Conservation (phyloP, 2,329 filamentous ascomycete genomes). For the Sphaerostilbella broomeana region DNA sequence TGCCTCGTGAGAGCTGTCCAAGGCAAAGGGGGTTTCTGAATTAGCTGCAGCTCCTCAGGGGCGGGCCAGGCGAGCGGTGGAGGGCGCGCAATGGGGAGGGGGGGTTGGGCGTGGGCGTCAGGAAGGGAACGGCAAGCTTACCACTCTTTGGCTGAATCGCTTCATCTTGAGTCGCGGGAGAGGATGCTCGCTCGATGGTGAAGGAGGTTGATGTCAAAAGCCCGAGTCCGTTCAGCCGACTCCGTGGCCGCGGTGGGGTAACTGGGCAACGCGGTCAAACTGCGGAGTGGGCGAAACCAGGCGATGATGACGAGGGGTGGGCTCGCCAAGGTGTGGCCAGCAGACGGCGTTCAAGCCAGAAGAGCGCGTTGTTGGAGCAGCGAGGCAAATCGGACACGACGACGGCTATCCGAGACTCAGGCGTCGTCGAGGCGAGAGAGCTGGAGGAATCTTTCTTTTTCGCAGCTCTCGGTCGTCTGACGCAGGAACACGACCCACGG, state of each 20-base stretch:
- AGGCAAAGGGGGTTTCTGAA: constrained; percentile 1
- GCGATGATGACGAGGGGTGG: constrained; percentile 16
- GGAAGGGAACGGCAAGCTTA: constrained; percentile 14
- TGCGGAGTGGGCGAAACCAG: constrained; percentile 19
- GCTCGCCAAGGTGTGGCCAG: constrained; percentile 13
- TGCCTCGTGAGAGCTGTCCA: constrained; percentile 79
- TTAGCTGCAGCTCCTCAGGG: constrained; percentile 7
- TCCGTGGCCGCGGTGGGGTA: constrained; percentile 20
- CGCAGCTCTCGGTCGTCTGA: constrained; percentile 6
- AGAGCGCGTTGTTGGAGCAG: constrained; percentile 9
- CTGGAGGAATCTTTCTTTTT: no score
- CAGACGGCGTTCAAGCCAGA: constrained; percentile 7
- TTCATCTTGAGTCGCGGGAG: constrained; percentile 64
- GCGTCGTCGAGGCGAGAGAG: background rate
- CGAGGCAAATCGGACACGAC: constrained; percentile 6
- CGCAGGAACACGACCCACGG: constrained; percentile 13
- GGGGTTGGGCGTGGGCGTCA: constrained; percentile 1
- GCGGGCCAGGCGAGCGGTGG: constrained; percentile 15
- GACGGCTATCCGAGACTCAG: no score
- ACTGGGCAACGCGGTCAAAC: constrained; percentile 25
- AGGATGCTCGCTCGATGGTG: constrained; percentile 3
- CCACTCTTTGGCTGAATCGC: constrained; percentile 89
- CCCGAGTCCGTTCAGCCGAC: constrained; percentile 13
- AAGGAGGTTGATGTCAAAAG: constrained; percentile 9
- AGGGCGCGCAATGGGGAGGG: constrained; percentile 20